phyloP scores from a whole-genome alignment of 2,329 filamentous ascomycete genomes.

The Clonostachys sp. region DNA sequence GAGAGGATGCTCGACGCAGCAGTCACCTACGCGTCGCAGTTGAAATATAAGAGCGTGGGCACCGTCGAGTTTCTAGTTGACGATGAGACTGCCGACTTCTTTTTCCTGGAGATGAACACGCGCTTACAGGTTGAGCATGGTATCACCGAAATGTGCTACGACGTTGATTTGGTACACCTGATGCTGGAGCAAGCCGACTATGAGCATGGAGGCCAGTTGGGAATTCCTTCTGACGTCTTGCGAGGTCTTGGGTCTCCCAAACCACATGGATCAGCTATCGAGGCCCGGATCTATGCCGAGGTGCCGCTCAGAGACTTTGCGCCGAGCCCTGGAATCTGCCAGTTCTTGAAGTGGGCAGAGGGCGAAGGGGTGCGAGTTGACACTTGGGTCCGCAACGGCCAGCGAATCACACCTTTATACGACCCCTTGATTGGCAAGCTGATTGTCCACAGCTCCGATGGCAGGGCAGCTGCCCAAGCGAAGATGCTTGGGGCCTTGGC shows the following conservation, averaged over 20 bases:
- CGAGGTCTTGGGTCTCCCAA: background rate
- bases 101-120: conserved; percentile 36
- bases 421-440: conserved; percentile 54
- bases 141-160: conserved; percentile 69
- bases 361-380: conserved; percentile 48
- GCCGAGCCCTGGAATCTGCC: conserved; percentile 54
- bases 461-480: conserved; percentile 31
- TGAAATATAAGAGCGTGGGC: conserved; percentile 33
- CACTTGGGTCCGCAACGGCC: conserved; percentile 56
- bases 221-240: conserved; percentile 2
- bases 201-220: conserved; percentile 6
- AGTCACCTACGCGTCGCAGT: conserved; percentile 21
- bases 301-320: conserved; percentile 52
- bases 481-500: conserved; percentile 39
- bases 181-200: conserved; percentile 24
- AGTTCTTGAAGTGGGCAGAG: conserved; percentile 49
- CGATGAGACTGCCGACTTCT: conserved; percentile 18
- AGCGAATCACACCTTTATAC: conserved; percentile 51
- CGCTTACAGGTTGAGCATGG: conserved; percentile 39
- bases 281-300: conserved; percentile 30
- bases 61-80: conserved; percentile 36
- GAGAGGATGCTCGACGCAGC: conserved; percentile 27
- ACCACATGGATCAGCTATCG: conserved; percentile 22
- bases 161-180: conserved; percentile 63
- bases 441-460: conserved; percentile 39